phyloP scores from a whole-genome alignment of 2,329 filamentous ascomycete genomes.

The Onygenales sp. region DNA sequence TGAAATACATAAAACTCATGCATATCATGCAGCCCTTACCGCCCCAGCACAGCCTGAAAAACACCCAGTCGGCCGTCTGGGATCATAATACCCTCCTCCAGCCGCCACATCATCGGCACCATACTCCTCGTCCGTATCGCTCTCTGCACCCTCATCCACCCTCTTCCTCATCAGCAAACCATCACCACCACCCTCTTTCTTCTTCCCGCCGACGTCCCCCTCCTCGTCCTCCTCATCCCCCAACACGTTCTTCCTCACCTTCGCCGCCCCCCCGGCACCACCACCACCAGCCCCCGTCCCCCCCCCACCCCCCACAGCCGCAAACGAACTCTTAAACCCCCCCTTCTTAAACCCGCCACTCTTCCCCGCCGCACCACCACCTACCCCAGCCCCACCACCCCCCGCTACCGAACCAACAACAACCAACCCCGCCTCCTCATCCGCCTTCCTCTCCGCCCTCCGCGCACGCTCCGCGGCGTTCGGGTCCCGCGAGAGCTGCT shows the following conservation, averaged over 20 bases:
- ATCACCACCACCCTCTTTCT: slow-evolving; percentile 10
- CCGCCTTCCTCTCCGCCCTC: slow-evolving; percentile 32
- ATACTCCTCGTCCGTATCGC: slow-evolving; percentile 63
- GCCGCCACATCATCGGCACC: slow-evolving; percentile 18
- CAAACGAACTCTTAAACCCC: slow-evolving; percentile 71
- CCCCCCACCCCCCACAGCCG: slow-evolving; percentile 35
- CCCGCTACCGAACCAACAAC: slow-evolving; percentile 25
- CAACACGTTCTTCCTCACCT: slow-evolving; percentile 33
- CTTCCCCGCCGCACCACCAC: slow-evolving; percentile 11
- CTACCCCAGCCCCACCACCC: slow-evolving; percentile 9
- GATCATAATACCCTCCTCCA: slow-evolving; percentile 43
- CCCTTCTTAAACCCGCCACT: slow-evolving; percentile 61
- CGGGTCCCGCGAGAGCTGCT: slow-evolving; percentile 35
- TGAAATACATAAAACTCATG: background rate
- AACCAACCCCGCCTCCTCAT: slow-evolving; percentile 32
- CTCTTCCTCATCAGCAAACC: background rate
- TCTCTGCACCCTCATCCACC: slow-evolving; percentile 55
- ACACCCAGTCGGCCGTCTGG: slow-evolving; percentile 43
- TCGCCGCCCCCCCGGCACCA: slow-evolving; percentile 9
- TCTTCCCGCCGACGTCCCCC: slow-evolving; percentile 18
- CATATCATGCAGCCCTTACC: background rate
- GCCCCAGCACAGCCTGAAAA: slow-evolving; percentile 22
- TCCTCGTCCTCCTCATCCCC: slow-evolving; percentile 34
- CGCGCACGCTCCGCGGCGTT: slow-evolving; percentile 34
- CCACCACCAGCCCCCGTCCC: slow-evolving; percentile 7